Conservation (phyloP, 78 protist genomes). For the Dictyostelium brefeldianum region DNA sequence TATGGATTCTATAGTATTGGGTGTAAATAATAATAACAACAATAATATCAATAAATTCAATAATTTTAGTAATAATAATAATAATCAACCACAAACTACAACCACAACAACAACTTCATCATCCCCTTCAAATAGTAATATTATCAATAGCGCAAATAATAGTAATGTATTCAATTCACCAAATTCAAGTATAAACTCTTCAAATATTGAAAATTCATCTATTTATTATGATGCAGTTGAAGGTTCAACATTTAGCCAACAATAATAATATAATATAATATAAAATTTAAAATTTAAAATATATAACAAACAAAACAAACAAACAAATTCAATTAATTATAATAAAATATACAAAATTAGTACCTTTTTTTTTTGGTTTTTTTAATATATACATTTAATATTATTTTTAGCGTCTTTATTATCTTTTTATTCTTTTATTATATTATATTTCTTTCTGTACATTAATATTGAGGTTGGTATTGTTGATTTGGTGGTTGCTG, state of each 20-base stretch:
- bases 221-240: constrained; percentile 50
- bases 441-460: background rate
- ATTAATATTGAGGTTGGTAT: constrained; percentile 24
- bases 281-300: background rate
- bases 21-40: constrained; percentile 32
- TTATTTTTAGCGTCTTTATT: background rate
- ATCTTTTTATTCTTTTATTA: background rate
- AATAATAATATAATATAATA: background rate
- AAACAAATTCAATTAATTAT: background rate
- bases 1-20: constrained; percentile 26
- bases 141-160: background rate
- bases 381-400: background rate
- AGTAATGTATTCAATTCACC: constrained; percentile 11
- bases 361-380: background rate
- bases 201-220: constrained; percentile 9
- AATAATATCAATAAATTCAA: constrained; percentile 4
- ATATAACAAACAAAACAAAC: background rate
- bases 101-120: constrained; percentile 13
- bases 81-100: constrained; percentile 18
- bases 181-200: constrained; percentile 8
- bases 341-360: background rate
- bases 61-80: constrained; percentile 4
- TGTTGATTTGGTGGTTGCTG: constrained; percentile 3
- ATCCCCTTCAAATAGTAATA: too few relatives aligned
- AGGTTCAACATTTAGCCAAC: constrained; percentile 38